Base-by-base conservation (phyloP, 2,329 filamentous ascomycete genomes). In the Sporothrix luriei region DNA sequence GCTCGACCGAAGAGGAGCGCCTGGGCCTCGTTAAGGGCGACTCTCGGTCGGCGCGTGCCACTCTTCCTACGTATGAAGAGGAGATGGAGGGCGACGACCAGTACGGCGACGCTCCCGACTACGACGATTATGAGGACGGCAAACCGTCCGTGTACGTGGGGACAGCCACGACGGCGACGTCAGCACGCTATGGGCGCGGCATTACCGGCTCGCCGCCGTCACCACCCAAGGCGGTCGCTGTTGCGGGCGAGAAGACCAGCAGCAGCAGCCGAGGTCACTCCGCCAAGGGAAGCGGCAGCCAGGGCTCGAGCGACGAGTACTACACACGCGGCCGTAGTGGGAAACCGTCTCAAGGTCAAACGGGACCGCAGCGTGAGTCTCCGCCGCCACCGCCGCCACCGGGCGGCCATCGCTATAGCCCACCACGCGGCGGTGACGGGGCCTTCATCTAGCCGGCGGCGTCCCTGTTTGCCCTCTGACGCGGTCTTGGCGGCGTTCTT, bases 11-110 rank as follows among this genome's bases (percentile, higher is more conserved):
- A 77, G 93, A 97, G 80, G 93, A 97, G 79, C 84, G 87, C 21
- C 79, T 94, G 7, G 93, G 93, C 0, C 85, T 97, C 4, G 93
- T 97, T n/a, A 90, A 90, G 74, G 90, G 91, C 33, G 90, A 93
- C 76, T 82, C 79, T 9, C 76, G 75, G 26, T 77, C 78, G 21
- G 74, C 76, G 73, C 78, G 80, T 10, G 72, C 75, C 16, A 73
- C 80, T 79, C 26, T 64, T 48, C 62, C 77, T 9, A 76, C 75
- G 13, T 81, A 79, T 66, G 78, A 80, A 51, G 77, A 78, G 48
- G 77, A 78, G 49, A 77, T 79, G 1, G 77, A 79, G 7, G 78
- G 77, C 3, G 75, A 77, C 70, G 72, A 71, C 13, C 49, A 38
- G 5, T 40, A 38, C 3, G 66, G 38, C 43, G 65, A 66, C 26